Evolutionary conservation across 495 filamentous ascomycete species (phyloP), one percentile per base, ranked within the genome.

Genomic region (Aspergillus baeticus): DNA sequence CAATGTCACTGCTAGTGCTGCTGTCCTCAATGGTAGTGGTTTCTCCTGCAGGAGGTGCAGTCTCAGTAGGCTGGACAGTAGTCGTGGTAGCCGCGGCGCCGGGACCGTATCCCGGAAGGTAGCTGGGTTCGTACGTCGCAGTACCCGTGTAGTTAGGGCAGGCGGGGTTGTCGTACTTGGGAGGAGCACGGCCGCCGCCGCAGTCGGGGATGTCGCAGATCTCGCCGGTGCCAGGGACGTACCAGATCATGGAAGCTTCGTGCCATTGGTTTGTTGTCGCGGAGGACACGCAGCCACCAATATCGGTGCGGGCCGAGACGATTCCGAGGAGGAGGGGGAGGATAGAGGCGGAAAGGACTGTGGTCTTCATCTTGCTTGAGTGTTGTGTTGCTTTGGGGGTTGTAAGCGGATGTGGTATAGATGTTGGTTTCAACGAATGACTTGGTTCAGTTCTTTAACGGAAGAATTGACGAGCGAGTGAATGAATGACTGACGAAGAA

Each of bases 161-260:
- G 7, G 84, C 84, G 1, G 84, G 84, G 23, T 83, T 78, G 29
- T 75, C 75, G 17, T 78, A 81, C 69, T 82, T 87, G 1, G 80
- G 77, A 0, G 85, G 84, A 10, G 83, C 84, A 39, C 79, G 75
- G 20, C 83, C 84, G 51, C 85, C 85, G 26, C 85, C 85, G 63
- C 85, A 87, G 75, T 86, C 83, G 55, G 82, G 72, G 41, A 79
- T 65, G 5, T 72, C 73, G 76, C 84, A 86, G 65, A 87, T 75
- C 64, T 87, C 80, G 62, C 83, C 82, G 17, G 70, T 80, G 54
- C 63, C 74, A 0, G 81, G 82, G 53, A 81, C 77, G 62, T 78
- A 84, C 68, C 69, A 80, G 69, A 79, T 71, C 38, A 76, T 57
- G 57, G 69, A 77, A 45, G 74, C 74, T 46, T 77, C 74, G 51